A percentile compares a stretch with the other conserved stretches of the same genome.
Conservation (phyloP, 495 filamentous ascomycete species). For the Penicillium salamii region DNA sequence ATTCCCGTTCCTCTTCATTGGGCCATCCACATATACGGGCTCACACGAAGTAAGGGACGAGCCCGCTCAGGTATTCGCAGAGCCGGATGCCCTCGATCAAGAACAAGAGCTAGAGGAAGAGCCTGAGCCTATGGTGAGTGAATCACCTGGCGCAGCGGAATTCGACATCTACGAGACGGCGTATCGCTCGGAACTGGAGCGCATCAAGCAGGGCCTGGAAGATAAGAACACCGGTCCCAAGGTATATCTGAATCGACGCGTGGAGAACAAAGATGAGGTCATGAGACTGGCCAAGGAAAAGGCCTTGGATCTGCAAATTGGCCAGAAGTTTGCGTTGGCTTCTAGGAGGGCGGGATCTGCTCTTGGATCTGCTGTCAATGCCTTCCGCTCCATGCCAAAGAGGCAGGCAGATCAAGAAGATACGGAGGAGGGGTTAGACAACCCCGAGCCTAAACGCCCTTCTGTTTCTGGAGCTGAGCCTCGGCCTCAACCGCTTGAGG, state of each 20-base stretch:
- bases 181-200: constrained; percentile 75
- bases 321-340: constrained; percentile 1
- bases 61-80: constrained; percentile 16
- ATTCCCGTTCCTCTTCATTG: constrained; percentile 70
- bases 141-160: constrained; percentile 76
- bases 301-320: constrained; percentile 23
- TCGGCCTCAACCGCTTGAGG: constrained; percentile 21
- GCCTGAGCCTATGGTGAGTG: constrained; percentile 57
- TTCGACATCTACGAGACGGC: constrained; percentile 86
- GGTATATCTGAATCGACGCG: constrained; percentile 60
- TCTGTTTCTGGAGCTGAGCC: constrained; percentile 17
- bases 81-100: constrained; percentile 25
- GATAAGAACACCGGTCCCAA: constrained; percentile 28
- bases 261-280: constrained; percentile 52
- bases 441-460: background rate
- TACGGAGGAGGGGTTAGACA: background rate
- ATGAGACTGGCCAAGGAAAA: constrained; percentile 37
- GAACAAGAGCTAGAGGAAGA: constrained; percentile 17
- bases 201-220: constrained; percentile 52
- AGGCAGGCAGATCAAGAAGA: background rate
- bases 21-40: constrained; percentile 50
- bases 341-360: constrained; percentile 8
- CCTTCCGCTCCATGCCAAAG: constrained; percentile 23
- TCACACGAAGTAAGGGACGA: constrained; percentile 17
- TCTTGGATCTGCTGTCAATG: constrained; percentile 18